These are phyloP conservation scores for Aspergillus spinulosporus DNA, from an alignment of 2,329 filamentous ascomycete species.

Conservation along the genomic window DNA sequence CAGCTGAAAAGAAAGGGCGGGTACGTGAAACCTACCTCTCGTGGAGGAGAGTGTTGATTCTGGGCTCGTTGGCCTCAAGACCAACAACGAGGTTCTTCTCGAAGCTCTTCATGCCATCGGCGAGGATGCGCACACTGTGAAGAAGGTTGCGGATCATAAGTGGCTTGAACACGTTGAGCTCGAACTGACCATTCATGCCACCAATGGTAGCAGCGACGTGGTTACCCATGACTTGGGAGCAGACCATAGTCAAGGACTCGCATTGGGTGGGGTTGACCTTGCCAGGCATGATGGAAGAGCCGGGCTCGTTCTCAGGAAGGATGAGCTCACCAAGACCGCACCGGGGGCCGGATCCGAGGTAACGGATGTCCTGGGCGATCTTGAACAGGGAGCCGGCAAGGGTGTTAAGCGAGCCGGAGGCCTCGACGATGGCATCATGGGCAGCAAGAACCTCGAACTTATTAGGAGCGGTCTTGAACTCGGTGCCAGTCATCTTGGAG, in stretches of 20 bases:
- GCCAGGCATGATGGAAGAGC: slow-evolving; percentile 97
- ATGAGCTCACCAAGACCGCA: slow-evolving; percentile 92
- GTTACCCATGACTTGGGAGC: slow-evolving; percentile 97
- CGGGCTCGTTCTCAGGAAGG: slow-evolving; percentile 96
- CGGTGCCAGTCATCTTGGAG: slow-evolving; percentile 36
- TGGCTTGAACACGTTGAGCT: slow-evolving; percentile 98
- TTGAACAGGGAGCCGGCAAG: slow-evolving; percentile 90
- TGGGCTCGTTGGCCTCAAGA: slow-evolving; percentile 88
- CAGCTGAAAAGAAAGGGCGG: background rate
- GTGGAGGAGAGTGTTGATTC: slow-evolving; percentile 85
- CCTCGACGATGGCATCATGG: slow-evolving; percentile 94
- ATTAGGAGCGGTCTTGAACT: slow-evolving; percentile 96
- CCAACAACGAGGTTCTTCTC: slow-evolving; percentile 89
- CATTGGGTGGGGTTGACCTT: slow-evolving; percentile 99
- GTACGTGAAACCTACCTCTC: slow-evolving; percentile 68
- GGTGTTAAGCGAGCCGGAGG: slow-evolving; percentile 89
- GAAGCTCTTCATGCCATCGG: slow-evolving; percentile 92
- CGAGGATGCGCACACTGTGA: slow-evolving; percentile 83
- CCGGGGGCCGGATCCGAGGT: slow-evolving; percentile 91
- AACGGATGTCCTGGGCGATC: slow-evolving; percentile 96
- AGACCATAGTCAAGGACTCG: slow-evolving; percentile 96
- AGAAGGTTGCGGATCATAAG: slow-evolving; percentile 93
- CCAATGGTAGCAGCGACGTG: slow-evolving; percentile 89
- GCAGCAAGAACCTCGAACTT: slow-evolving; percentile 97
- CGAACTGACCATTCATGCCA: slow-evolving; percentile 96